Percentiles rank a stretch among this genome's conserved stretches.
phyloP scores from a whole-genome alignment of 805 yeast species.

The Suhomyces xylopsoci region DNA sequence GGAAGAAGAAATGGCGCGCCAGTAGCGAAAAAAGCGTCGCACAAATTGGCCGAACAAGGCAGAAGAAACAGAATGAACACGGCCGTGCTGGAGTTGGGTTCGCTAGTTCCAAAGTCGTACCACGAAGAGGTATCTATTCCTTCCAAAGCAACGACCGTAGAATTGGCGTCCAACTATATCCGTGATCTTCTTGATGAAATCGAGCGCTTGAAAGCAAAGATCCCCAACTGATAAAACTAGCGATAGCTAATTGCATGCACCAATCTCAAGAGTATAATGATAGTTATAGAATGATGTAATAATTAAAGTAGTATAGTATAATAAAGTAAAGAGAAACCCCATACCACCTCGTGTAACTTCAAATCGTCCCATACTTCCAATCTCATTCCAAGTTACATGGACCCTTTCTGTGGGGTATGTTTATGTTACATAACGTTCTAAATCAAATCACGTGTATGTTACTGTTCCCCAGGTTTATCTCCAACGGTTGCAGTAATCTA shows the following conservation, averaged over 20 bases:
- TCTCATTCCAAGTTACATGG: neutral
- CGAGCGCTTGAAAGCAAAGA: slow-evolving; percentile 13
- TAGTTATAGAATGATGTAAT: neutral
- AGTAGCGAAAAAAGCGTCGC: slow-evolving; percentile 62
- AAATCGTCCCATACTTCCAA: no score
- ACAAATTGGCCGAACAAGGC: slow-evolving; percentile 94
- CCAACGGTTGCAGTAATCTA: neutral
- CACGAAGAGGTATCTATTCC: slow-evolving; percentile 63
- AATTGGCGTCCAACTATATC: slow-evolving; percentile 76
- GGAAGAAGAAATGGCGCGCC: slow-evolving; percentile 28
- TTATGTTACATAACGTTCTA: neutral
- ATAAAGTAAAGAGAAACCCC: no score
- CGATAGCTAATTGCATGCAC: neutral
- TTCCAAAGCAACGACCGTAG: slow-evolving; percentile 93
- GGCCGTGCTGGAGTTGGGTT: slow-evolving; percentile 75
- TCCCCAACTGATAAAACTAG: neutral
- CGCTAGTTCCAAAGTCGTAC: slow-evolving; percentile 60
- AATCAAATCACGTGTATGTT: neutral
- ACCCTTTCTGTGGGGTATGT: neutral
- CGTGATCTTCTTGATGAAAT: slow-evolving; percentile 29
- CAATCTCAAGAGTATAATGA: neutral
- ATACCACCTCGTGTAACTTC: no score
- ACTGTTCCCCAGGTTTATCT: neutral
- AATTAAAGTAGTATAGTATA: neutral
- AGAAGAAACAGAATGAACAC: slow-evolving; percentile 87